Evolutionary conservation across 768 basidiomycete genomes (phyloP), one percentile per base, ranked within the genome.

Genomic region (Vararia minispora): DNA sequence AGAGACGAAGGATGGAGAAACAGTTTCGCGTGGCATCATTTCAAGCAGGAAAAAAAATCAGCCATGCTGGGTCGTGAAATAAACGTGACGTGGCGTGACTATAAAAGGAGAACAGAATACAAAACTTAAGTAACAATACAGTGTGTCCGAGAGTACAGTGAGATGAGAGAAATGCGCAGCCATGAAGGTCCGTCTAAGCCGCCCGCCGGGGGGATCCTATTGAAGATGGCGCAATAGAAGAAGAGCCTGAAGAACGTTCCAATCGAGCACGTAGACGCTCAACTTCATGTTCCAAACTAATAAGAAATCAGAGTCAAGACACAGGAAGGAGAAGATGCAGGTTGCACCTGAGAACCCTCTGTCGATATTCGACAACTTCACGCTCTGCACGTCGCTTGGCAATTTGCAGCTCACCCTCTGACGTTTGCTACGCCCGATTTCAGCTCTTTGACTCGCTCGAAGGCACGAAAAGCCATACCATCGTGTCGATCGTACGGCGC

Each of bases 311-410:
- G 17, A 9, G n/a, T 25, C 21, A 24, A 16, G 3, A 22, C 14
- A 2, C 14, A 24, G 9, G 10, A 10, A 11, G 24, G 32, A 17
- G 12, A 30, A 13, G 9, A 35, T 13, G 24, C n/a, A n/a, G 13
- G 28, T 56, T 78, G 35, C 49, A 85, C 83, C 68, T 73, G 12
- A 85, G 62, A 28, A 75, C 67, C 43, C 72, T 72, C 55, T 84
- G 79, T 55, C 74, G 81, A 50, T 72, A 74, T 46, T 88, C 84
- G 5, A 61, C 72, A 22, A 78, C 79, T 48, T 88, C 84, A 27
- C 81, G 69, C 49, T 86, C 85, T 26, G 79, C 79, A 29, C 81
- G 69, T 23, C 84, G 75, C 56, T 85, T 85, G 17, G 70, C 72
- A 9, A 79, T 66, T 47, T 79, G 74, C 3, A 86, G 62, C n/a